Percentiles rank a stretch among this genome's conserved stretches.
Conservation (phyloP, 2,329 filamentous ascomycete species). For the Fusarium torulosum region DNA sequence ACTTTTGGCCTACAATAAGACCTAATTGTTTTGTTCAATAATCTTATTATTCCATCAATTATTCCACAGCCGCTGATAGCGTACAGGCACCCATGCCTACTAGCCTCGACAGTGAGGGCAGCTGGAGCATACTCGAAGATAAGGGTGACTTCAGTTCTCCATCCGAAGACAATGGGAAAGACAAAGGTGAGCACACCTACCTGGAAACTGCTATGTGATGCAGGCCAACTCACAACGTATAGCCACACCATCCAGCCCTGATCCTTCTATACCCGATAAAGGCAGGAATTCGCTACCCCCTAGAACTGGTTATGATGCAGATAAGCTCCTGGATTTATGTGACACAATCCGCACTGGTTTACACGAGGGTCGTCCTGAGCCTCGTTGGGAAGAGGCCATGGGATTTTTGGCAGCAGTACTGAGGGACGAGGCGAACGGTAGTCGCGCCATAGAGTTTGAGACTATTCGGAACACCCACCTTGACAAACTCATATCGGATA, state of each 20-base stretch:
- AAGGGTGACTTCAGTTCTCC: constrained; percentile 34
- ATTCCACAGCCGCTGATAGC: constrained; percentile 18
- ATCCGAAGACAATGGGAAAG: constrained; percentile 6
- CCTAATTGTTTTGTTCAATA: background rate
- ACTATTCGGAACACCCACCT: constrained; percentile 56
- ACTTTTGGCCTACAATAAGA: background rate
- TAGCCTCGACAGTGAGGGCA: constrained; percentile 21
- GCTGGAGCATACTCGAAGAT: constrained; percentile 30
- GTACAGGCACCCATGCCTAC: constrained; percentile 35
- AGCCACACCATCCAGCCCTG: constrained; percentile 35
- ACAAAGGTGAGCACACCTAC: constrained; percentile 32
- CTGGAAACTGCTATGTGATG: background rate
- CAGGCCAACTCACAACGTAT: constrained; percentile 28
- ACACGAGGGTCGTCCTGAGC: constrained; percentile 50
- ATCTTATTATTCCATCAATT: background rate
- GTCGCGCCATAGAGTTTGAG: constrained; percentile 54
- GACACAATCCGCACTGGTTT: constrained; percentile 58
- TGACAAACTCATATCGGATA: constrained; percentile 61
- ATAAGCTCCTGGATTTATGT: constrained; percentile 54
- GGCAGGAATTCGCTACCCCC: constrained; percentile 1
- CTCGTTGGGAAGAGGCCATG: constrained; percentile 53
- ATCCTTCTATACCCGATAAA: constrained; percentile 18
- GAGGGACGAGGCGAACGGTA: constrained; percentile 54
- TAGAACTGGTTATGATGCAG: constrained; percentile 32
- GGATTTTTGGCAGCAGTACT: constrained; percentile 56